Evolutionary conservation across 306 rosid species (phyloP).

Genomic region (Trifolium repens): DNA sequence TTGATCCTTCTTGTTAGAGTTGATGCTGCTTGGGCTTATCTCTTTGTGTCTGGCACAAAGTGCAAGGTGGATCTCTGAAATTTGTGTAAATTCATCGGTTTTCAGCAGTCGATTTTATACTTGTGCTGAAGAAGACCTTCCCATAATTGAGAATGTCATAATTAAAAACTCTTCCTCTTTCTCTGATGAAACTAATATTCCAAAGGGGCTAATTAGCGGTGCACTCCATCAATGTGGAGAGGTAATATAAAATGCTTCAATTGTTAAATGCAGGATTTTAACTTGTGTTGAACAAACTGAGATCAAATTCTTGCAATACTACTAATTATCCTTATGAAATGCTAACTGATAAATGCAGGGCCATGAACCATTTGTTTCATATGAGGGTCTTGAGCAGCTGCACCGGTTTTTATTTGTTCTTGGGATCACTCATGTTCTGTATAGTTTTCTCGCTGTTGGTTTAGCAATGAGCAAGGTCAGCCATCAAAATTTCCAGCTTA

Average conservation of each 20-base stretch:
- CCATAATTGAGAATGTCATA: slow-evolving; percentile 39
- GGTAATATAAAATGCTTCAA: slow-evolving; percentile 51
- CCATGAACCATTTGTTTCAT: slow-evolving; percentile 94
- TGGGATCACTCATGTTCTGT: slow-evolving; percentile 91
- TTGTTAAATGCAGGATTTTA: neutral
- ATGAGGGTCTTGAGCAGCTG: slow-evolving; percentile 94
- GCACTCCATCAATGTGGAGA: slow-evolving; percentile 66
- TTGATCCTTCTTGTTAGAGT: slow-evolving; percentile 60
- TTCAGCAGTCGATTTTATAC: slow-evolving; percentile 72
- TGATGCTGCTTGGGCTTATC: slow-evolving; percentile 96
- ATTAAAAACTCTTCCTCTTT: slow-evolving; percentile 50
- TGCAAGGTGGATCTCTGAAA: slow-evolving; percentile 89
- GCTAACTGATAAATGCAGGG: slow-evolving; percentile 62
- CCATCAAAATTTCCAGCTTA: slow-evolving; percentile 24
- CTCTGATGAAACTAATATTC: slow-evolving; percentile 50
- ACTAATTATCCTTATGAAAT: slow-evolving; percentile 14
- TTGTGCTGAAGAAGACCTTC: slow-evolving; percentile 71
- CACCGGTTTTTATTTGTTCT: slow-evolving; percentile 94
- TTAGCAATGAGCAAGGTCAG: slow-evolving; percentile 92
- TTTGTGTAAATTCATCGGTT: slow-evolving; percentile 83
- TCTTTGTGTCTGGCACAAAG: slow-evolving; percentile 91
- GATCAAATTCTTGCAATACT: slow-evolving; percentile 4
- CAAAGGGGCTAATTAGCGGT: slow-evolving; percentile 44
- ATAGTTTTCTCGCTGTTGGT: slow-evolving; percentile 92
- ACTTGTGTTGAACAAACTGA: slow-evolving; percentile 30